phyloP scores from a whole-genome alignment of 495 filamentous ascomycete genomes.

The Neurospora tetraspora region DNA sequence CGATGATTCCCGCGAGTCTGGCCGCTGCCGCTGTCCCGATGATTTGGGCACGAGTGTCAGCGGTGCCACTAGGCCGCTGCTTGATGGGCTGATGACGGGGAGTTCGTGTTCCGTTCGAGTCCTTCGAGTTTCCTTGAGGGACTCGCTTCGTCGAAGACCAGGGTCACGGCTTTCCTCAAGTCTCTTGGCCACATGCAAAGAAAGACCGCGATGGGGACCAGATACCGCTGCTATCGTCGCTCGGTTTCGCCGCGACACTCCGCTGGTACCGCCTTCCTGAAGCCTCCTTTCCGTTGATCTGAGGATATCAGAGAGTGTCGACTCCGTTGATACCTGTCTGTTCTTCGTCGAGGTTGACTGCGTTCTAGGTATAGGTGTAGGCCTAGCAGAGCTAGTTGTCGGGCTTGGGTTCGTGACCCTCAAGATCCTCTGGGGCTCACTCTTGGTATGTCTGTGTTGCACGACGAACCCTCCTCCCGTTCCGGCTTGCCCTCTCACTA shows the following conservation, averaged over 20 bases:
- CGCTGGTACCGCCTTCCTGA: conserved; percentile 22
- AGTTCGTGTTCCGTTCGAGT: background rate
- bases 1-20: conserved; percentile 23
- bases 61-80: background rate
- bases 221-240: background rate
- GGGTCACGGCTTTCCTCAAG: background rate
- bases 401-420: background rate
- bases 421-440: background rate
- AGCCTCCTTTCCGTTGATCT: conserved; percentile 32
- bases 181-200: background rate
- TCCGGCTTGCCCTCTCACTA: background rate
- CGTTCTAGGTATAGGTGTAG: conserved; percentile 7
- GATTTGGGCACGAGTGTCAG: background rate
- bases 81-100: background rate
- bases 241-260: conserved; percentile 15
- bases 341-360: conserved; percentile 7
- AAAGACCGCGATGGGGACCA: background rate
- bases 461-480: background rate
- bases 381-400: conserved; percentile 4
- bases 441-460: background rate
- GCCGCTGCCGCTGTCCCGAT: conserved; percentile 8
- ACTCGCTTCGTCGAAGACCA: background rate
- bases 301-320: conserved; percentile 32
- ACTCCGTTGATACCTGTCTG: conserved; percentile 26
- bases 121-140: background rate